A percentile compares a stretch with the other conserved stretches of the same genome.
These are phyloP conservation scores for Fonsecaea erecta DNA, from an alignment of 2,329 filamentous ascomycete species.

Conservation along the genomic window DNA sequence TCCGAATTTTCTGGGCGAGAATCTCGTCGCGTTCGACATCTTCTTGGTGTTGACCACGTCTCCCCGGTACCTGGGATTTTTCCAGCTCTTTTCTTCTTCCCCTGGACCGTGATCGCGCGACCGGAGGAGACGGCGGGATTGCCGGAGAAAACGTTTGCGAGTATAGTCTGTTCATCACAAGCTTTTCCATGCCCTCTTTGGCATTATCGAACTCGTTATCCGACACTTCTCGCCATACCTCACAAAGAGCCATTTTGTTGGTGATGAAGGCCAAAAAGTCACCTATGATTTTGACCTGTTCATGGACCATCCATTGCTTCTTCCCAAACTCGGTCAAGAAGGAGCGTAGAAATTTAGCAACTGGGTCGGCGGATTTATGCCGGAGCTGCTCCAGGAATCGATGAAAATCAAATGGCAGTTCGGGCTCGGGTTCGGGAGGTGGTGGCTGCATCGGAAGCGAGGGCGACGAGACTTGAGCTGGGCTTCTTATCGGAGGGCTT, in stretches of 20 bases:
- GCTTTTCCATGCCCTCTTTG: conserved; percentile 97
- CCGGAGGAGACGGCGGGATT: conserved; percentile 78
- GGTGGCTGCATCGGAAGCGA: conserved; percentile 46
- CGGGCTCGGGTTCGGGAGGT: conserved; percentile 78
- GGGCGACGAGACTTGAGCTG: conserved; percentile 17
- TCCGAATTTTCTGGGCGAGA: conserved; percentile 93
- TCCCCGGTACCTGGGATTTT: conserved; percentile 74
- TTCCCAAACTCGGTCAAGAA: conserved; percentile 95
- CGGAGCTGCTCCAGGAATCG: conserved; percentile 93
- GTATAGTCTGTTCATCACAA: conserved; percentile 98
- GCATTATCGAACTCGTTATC: conserved; percentile 99
- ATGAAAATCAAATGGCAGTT: conserved; percentile 94
- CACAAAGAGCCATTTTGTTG: conserved; percentile 97
- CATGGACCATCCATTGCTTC: conserved; percentile 99
- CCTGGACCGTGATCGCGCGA: conserved; percentile 62
- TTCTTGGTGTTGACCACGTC: conserved; percentile 93
- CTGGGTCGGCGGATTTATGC: conserved; percentile 96
- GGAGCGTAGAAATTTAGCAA: conserved; percentile 92
- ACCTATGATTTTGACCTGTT: conserved; percentile 97
- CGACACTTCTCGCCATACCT: conserved; percentile 93
- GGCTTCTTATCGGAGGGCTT: conserved; percentile 40
- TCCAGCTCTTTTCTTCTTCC: conserved; percentile 71
- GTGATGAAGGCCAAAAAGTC: conserved; percentile 96
- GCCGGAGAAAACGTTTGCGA: conserved; percentile 94
- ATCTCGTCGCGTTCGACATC: conserved; percentile 96